Conservation (phyloP, 208 protist genomes). For the Wallacemonas sp. region DNA sequence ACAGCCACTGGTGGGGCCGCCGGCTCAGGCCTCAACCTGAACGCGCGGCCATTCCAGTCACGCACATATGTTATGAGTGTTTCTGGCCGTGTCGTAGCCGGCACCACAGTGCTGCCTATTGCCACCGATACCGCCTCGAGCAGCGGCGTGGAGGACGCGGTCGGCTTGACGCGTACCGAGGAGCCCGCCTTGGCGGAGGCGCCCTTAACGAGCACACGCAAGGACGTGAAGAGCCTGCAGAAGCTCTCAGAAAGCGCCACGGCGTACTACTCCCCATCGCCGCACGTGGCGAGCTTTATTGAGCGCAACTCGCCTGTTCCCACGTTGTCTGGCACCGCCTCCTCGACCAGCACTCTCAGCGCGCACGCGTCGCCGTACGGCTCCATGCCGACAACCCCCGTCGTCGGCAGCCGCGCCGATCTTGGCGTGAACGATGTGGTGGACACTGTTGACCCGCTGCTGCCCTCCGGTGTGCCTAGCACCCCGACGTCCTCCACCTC, state of each 20-base stretch:
- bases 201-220: constrained; percentile 13
- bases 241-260: constrained; percentile 34
- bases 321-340: background rate
- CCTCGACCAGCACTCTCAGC: background rate
- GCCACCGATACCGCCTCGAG: too few species aligned
- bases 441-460: too few species aligned
- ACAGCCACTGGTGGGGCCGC: background rate
- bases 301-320: constrained; percentile 31
- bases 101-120: too few species aligned
- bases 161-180: background rate
- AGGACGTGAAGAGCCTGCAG: constrained; percentile 11
- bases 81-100: too few species aligned
- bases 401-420: background rate
- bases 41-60: constrained; percentile 28
- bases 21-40: constrained; percentile 25
- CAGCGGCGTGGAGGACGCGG: too few species aligned
- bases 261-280: constrained; percentile 39
- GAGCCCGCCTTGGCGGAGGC: background rate
- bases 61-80: too few species aligned
- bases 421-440: constrained; percentile 15
- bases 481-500: background rate
- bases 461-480: background rate
- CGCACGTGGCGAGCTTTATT: constrained; percentile 37
- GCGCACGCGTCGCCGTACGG: background rate
- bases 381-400: constrained; percentile 4